Evolutionary conservation across 805 yeast genomes (phyloP).

Genomic region (Nakazawaea wyomingensis): DNA sequence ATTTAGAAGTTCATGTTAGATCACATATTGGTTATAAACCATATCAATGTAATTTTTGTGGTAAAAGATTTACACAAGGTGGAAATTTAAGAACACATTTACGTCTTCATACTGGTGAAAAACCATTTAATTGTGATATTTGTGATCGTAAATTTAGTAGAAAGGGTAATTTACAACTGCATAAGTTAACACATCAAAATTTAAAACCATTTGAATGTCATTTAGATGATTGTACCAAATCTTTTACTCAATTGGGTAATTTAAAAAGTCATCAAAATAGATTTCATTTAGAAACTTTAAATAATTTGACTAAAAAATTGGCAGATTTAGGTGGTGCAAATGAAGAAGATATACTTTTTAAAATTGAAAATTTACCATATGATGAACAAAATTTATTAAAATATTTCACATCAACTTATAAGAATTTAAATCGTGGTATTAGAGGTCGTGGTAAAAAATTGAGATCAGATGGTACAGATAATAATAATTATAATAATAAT

Average conservation of each 20-base stretch:
- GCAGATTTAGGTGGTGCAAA: constrained; percentile 50
- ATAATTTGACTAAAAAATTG: constrained; percentile 56
- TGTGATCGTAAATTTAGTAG: constrained; percentile 80
- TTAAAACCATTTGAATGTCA: constrained; percentile 75
- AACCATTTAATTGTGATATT: constrained; percentile 75
- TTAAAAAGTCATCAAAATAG: constrained; percentile 91
- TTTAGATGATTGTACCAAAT: constrained; percentile 75
- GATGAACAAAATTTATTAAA: constrained; percentile 65
- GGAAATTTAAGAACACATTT: constrained; percentile 84
- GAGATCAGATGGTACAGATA: constrained; percentile 8
- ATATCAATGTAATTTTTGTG: constrained; percentile 72
- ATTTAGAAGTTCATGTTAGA: constrained; percentile 82
- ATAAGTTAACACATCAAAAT: constrained; percentile 74
- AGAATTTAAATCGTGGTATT: constrained; percentile 86
- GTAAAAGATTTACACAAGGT: constrained; percentile 82
- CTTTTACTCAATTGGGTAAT: constrained; percentile 89
- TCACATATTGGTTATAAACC: constrained; percentile 87
- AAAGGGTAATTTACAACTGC: constrained; percentile 90
- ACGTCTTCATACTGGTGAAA: constrained; percentile 86
- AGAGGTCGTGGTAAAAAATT: constrained; percentile 74
- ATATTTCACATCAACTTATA: constrained; percentile 78
- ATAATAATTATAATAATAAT: not conserved
- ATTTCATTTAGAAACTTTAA: constrained; percentile 72
- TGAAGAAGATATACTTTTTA: constrained; percentile 23
- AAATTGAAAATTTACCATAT: constrained; percentile 42